Evolutionary conservation across 148 eudicot species (phyloP).

Genomic region (Mesembryanthemum crystallinum): DNA sequence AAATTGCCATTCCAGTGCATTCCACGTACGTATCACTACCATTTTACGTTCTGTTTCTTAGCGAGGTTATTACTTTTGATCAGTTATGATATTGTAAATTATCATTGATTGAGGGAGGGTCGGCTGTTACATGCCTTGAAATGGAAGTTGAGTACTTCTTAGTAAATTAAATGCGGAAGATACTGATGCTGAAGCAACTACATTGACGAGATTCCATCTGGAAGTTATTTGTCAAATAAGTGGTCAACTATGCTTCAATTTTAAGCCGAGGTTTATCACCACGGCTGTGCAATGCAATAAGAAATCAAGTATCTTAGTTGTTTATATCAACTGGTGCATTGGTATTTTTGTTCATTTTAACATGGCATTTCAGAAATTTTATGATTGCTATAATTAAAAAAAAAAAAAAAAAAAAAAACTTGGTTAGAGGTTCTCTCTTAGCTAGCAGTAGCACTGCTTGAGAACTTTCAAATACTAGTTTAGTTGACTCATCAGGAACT

Average conservation of each 20-base stretch:
- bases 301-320: neutral
- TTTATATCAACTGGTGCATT: neutral
- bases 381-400: neutral
- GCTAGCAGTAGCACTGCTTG: neutral
- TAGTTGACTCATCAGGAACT: neutral
- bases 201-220: neutral
- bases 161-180: neutral
- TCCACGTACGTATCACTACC: constrained; percentile 56
- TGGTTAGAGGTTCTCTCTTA: neutral
- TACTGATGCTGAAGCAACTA: neutral
- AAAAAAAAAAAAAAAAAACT: neutral
- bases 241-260: neutral
- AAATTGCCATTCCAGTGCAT: constrained; percentile 97
- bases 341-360: neutral
- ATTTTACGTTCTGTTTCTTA: neutral
- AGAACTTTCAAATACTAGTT: neutral
- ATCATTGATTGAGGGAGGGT: neutral
- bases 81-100: neutral
- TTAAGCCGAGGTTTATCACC: neutral
- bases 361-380: neutral
- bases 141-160: neutral
- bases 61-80: neutral
- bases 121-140: neutral
- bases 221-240: neutral
- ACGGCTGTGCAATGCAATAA: neutral